phyloP scores from a whole-genome alignment of 176 grass and related monocot species.

The Pontederia crassipes region DNA sequence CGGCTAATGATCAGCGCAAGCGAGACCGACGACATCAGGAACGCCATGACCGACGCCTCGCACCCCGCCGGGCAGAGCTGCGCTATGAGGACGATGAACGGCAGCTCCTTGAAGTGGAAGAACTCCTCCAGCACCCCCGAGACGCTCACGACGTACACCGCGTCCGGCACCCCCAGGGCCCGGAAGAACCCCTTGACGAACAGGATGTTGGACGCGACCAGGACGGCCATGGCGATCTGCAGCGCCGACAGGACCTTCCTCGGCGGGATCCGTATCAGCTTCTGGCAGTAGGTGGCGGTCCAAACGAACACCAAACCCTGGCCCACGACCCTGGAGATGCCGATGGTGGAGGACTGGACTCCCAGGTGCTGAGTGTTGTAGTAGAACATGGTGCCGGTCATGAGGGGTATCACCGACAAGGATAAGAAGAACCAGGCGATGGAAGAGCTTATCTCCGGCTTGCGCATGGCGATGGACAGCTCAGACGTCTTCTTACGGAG shows the following conservation, averaged over 20 bases:
- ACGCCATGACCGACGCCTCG: conserved; percentile 86
- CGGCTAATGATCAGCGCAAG: conserved; percentile 58
- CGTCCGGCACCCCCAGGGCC: conserved; percentile 53
- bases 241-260: conserved; percentile 54
- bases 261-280: conserved; percentile 54
- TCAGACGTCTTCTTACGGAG: no score
- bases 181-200: conserved; percentile 81
- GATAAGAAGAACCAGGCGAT: no score
- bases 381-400: conserved; percentile 91
- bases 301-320: conserved; percentile 62
- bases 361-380: conserved; percentile 81
- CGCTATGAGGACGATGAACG: conserved; percentile 69
- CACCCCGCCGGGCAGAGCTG: conserved; percentile 71
- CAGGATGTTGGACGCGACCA: conserved; percentile 69
- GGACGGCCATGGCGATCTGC: conserved; percentile 43
- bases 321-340: conserved; percentile 84
- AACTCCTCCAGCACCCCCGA: conserved; percentile 69
- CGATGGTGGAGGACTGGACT: conserved; percentile 74
- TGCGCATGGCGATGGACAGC: no score
- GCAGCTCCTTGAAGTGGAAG: conserved; percentile 61
- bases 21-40: conserved; percentile 73
- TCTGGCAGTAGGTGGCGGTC: conserved; percentile 79
- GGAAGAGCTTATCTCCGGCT: no score
- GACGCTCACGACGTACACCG: conserved; percentile 64
- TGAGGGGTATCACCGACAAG: conserved; percentile 44